Evolutionary conservation across 371 early-diverging fungal genomes (phyloP).

Genomic region (Mucor circinelloides): DNA sequence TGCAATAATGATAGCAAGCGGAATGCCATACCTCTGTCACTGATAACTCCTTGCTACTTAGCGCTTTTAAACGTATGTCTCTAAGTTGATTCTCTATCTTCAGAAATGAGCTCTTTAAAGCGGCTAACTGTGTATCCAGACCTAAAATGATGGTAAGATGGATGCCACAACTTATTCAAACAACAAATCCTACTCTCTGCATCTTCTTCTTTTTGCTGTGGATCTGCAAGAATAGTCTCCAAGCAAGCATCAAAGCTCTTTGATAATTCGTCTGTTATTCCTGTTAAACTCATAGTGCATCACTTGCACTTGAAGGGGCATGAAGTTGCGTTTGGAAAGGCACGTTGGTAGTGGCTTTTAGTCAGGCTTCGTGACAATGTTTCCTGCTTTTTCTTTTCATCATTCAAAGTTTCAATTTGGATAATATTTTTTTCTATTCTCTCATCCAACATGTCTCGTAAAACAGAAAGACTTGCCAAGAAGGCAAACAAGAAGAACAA

Average conservation of each 20-base stretch:
- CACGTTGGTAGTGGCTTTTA: background rate
- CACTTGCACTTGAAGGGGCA: background rate
- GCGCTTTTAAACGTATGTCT: constrained; percentile 30
- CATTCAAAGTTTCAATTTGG: background rate
- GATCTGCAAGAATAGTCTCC: constrained; percentile 32
- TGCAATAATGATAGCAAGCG: background rate
- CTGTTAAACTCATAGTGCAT: constrained; percentile 9
- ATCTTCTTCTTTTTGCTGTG: constrained; percentile 25
- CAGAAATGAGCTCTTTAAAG: constrained; percentile 26
- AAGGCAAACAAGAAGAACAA: constrained; percentile 18
- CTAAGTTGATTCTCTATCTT: constrained; percentile 32
- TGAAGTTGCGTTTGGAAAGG: background rate
- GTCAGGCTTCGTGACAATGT: constrained; percentile 1
- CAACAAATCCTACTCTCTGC: background rate
- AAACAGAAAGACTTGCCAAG: constrained; percentile 29
- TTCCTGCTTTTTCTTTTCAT: constrained; percentile 2
- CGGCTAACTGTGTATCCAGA: constrained; percentile 12
- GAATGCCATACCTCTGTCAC: constrained; percentile 27
- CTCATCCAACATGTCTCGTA: constrained; percentile 22
- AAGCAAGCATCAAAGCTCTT: constrained; percentile 33
- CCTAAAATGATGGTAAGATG: background rate
- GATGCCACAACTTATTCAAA: background rate
- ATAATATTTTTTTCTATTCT: constrained; percentile 6
- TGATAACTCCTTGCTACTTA: constrained; percentile 30
- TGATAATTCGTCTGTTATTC: constrained; percentile 25